Conservation (phyloP, 805 yeast genomes). For the Lipomyces oligophaga region DNA sequence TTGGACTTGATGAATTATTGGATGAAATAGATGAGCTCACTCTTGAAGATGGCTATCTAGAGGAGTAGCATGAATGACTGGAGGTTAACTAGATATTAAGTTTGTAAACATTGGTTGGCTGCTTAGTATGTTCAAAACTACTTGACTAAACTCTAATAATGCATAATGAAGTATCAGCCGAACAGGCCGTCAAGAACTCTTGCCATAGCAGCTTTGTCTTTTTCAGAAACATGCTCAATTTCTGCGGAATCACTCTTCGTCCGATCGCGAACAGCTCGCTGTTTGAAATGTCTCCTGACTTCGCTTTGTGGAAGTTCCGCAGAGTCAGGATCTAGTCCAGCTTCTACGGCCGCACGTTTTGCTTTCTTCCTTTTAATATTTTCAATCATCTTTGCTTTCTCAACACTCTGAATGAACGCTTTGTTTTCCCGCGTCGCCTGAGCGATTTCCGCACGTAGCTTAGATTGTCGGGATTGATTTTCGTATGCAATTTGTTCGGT, state of each 20-base stretch:
- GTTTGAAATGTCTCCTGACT: slow-evolving; percentile 62
- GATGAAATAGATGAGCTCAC: slow-evolving; percentile 95
- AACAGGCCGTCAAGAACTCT: no score
- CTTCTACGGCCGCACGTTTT: slow-evolving; percentile 37
- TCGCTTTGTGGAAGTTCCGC: slow-evolving; percentile 35
- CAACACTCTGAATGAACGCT: slow-evolving; percentile 77
- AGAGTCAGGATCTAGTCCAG: slow-evolving; percentile 8
- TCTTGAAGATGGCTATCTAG: slow-evolving; percentile 49
- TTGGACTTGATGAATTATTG: slow-evolving; percentile 84
- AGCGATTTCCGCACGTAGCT: slow-evolving; percentile 79
- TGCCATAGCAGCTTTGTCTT: slow-evolving; percentile 22
- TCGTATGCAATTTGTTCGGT: slow-evolving; percentile 91
- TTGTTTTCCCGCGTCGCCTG: slow-evolving; percentile 87
- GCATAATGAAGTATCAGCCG: no score
- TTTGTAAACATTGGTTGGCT: no score
- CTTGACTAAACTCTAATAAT: no score
- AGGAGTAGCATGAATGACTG: slow-evolving; percentile 3
- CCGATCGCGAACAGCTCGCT: slow-evolving; percentile 52
- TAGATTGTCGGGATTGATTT: slow-evolving; percentile 81
- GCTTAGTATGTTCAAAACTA: no score
- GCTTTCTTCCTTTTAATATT: slow-evolving; percentile 55
- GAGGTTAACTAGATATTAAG: no score
- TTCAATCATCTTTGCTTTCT: slow-evolving; percentile 73
- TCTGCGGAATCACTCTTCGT: slow-evolving; percentile 12
- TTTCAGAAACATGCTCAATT: slow-evolving; percentile 2